A percentile compares a stretch with the other conserved stretches of the same genome.
These are phyloP conservation scores for Xylaria palmicola DNA, from an alignment of 495 filamentous ascomycete species.

Conservation along the genomic window DNA sequence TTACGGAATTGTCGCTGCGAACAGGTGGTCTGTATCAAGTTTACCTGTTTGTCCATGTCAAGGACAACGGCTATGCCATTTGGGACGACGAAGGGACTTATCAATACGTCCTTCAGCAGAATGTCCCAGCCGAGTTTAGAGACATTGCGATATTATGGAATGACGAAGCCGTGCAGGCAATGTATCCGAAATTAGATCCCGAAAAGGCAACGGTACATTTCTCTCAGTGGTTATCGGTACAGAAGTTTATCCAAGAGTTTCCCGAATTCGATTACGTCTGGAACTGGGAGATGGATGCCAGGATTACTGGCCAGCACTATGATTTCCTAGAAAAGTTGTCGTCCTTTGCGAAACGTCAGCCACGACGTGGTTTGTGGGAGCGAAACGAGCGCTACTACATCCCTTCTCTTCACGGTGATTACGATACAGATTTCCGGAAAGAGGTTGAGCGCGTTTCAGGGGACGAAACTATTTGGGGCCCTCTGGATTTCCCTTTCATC, in stretches of 20 bases:
- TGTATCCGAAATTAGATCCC: constrained; percentile 55
- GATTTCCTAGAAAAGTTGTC: constrained; percentile 61
- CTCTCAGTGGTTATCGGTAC: constrained; percentile 58
- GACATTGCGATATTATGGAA: constrained; percentile 70
- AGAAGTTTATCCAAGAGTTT: constrained; percentile 65
- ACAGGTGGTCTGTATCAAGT: constrained; percentile 78
- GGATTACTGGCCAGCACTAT: constrained; percentile 69
- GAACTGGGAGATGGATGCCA: constrained; percentile 76
- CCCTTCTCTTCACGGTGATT: constrained; percentile 60
- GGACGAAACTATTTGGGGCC: constrained; percentile 60
- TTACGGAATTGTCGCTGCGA: constrained; percentile 69
- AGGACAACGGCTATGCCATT: constrained; percentile 55
- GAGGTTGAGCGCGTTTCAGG: constrained; percentile 48
- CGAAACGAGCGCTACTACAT: constrained; percentile 72
- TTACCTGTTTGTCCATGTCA: constrained; percentile 72
- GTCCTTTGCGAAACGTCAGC: constrained; percentile 60
- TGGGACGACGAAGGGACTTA: constrained; percentile 56
- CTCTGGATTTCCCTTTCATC: constrained; percentile 52
- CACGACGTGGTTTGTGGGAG: constrained; percentile 71
- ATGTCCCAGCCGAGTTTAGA: constrained; percentile 64
- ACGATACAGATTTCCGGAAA: constrained; percentile 51
- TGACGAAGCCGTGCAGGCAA: constrained; percentile 51
- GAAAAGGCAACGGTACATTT: constrained; percentile 43
- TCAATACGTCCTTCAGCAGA: constrained; percentile 47
- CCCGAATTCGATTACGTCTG: constrained; percentile 73